Evolutionary conservation across 495 filamentous ascomycete genomes (phyloP).

Genomic region (Aspergillus conjunctus): DNA sequence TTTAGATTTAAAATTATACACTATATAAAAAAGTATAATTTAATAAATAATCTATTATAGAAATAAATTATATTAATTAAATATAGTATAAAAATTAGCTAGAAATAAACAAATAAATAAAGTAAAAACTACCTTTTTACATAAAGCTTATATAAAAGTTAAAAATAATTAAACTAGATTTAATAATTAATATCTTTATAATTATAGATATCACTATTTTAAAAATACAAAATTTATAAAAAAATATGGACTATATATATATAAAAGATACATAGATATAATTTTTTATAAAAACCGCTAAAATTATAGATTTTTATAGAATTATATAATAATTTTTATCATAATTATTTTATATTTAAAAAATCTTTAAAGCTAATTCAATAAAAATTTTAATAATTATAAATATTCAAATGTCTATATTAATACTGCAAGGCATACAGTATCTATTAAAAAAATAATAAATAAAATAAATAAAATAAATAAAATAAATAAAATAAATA

Average conservation of each 20-base stretch:
- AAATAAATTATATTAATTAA: slow-evolving; percentile 5
- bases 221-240: too few relatives aligned
- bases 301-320: background rate
- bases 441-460: background rate
- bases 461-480: background rate
- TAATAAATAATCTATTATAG: background rate
- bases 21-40: background rate
- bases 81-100: background rate
- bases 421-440: background rate
- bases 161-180: background rate
- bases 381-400: background rate
- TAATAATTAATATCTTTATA: too few relatives aligned
- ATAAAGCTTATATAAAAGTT: background rate
- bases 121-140: background rate
- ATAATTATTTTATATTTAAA: background rate
- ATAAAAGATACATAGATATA: background rate
- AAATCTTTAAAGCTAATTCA: background rate
- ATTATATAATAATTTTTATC: background rate
- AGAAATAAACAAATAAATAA: background rate
- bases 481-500: background rate
- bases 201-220: too few relatives aligned
- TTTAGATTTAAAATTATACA: background rate
- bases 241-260: too few relatives aligned
- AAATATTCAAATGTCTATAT: background rate
- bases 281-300: background rate